A percentile compares a stretch with the other conserved stretches of the same genome.
Evolutionary conservation across 208 protist species (phyloP).

Genomic region (Sergeia podlipaevii): DNA sequence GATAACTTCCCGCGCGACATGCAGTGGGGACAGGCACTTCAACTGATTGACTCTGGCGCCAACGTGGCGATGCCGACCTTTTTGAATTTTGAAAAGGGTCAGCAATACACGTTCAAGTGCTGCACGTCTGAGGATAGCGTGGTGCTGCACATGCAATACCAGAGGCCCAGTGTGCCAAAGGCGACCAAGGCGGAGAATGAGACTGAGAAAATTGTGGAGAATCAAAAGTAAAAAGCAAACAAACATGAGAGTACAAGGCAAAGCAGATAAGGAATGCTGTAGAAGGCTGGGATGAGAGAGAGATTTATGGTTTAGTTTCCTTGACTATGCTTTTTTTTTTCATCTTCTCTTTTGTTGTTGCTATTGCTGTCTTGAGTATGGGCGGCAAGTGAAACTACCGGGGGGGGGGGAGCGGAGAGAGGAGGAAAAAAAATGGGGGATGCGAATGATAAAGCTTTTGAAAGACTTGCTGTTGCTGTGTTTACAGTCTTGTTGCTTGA

Average conservation of each 20-base stretch:
- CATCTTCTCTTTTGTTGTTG: neutral
- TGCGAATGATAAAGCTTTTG: too few relatives aligned
- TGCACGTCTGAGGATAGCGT: slow-evolving; percentile 60
- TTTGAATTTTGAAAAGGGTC: slow-evolving; percentile 35
- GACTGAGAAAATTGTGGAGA: slow-evolving; percentile 12
- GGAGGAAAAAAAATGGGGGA: too few relatives aligned
- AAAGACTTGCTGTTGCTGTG: too few relatives aligned
- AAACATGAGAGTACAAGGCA: neutral
- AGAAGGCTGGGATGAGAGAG: too few relatives aligned
- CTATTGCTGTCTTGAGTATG: neutral
- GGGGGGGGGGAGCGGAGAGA: too few relatives aligned
- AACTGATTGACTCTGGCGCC: slow-evolving; percentile 73
- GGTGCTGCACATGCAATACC: slow-evolving; percentile 52
- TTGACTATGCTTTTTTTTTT: neutral
- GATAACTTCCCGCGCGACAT: slow-evolving; percentile 92
- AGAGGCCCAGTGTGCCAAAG: neutral
- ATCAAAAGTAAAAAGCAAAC: neutral
- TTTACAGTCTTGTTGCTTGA: too few relatives aligned
- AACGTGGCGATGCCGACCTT: slow-evolving; percentile 39
- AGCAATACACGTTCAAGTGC: slow-evolving; percentile 59
- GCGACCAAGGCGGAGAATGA: slow-evolving; percentile 14
- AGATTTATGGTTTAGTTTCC: too few relatives aligned
- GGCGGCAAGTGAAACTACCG: too few relatives aligned
- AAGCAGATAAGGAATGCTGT: too few relatives aligned
- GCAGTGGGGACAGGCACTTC: slow-evolving; percentile 93